Base-by-base conservation (phyloP, 352 stramenopile species). In the Phytophthora sansomeana region DNA sequence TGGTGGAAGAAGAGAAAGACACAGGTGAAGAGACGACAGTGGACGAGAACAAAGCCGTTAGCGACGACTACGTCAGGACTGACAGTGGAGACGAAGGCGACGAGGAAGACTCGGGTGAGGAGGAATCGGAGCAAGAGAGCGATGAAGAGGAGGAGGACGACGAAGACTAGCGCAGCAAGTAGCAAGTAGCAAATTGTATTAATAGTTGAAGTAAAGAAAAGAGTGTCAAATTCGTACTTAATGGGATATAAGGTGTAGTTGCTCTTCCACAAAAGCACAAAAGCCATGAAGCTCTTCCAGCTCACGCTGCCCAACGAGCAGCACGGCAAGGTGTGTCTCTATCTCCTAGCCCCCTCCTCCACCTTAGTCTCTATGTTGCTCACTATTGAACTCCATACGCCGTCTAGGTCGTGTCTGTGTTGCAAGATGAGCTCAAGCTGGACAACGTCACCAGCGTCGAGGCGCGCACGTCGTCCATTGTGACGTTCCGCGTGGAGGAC, bases 261-360 rank as follows among this genome's bases (percentile, higher is more conserved):
- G 21, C 21, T 24, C 21, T 24, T 24, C 21, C 21, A 24, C 21
- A 24, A 24, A 24, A 24, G 21, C 21, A 3, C 21, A 24, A 24
- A 24, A 24, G 33, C 29, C 11, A 95, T 93, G 87, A 95, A 95
- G 85, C 87, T 95, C 64, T 95, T 95, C 80, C 87, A 95, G 73
- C 83, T 95, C 48, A 95, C 87, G 61, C 75, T 95, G 43, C 87
- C 87, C 21, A 93, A 95, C 58, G 85, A 95, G 41, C 84, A 92
- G 71, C 85, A 95, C 46, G 68, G 79, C 69, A 90, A 91, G 67
- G 85, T 87, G 33, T 11, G 63, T 24, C 9, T 24, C 19, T 30
- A 17, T 1, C 10, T 19, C 24, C 32, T 6, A 17, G 17, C 16
- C 5, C 17, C 0, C 30, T 29, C 47, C 29, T 5, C 2, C 10